Conservation (phyloP, 2,329 filamentous ascomycete species). For the Sclerotinia glacialis region DNA sequence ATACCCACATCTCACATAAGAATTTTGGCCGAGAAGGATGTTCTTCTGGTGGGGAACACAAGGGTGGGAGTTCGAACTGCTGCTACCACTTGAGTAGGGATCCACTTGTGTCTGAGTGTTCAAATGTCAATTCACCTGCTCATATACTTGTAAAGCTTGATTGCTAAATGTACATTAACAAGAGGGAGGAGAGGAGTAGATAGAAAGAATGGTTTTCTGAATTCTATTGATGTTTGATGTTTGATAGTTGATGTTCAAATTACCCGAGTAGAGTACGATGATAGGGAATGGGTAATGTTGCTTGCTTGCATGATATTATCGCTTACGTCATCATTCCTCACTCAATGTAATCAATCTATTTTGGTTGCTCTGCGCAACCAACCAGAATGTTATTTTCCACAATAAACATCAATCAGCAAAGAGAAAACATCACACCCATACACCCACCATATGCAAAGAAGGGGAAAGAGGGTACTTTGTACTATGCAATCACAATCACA, state of each 20-base stretch:
- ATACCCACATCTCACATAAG: too few relatives aligned
- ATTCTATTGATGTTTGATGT: too few relatives aligned
- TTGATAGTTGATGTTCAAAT: background rate
- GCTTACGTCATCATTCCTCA: conserved; percentile 12
- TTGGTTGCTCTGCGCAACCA: conserved; percentile 15
- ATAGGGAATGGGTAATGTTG: too few relatives aligned
- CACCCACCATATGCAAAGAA: conserved; percentile 10
- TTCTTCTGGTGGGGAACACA: background rate
- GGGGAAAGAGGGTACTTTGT: background rate
- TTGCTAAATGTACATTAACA: too few relatives aligned
- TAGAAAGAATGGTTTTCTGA: too few relatives aligned
- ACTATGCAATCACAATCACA: conserved; percentile 1
- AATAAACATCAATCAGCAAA: conserved; percentile 9
- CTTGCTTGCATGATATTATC: background rate
- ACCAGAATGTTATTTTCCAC: background rate
- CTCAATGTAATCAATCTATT: background rate
- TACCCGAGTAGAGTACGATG: too few relatives aligned
- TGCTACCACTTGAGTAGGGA: background rate
- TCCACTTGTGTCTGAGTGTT: background rate
- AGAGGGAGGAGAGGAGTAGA: too few relatives aligned
- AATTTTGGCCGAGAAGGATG: background rate
- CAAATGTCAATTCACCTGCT: background rate
- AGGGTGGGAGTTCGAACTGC: background rate
- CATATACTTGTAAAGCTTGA: too few relatives aligned
- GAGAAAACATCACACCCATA: too few relatives aligned